Percentiles rank a stretch among this genome's conserved stretches.
phyloP scores from a whole-genome alignment of 306 rosid genomes.

The Vicia villosa region DNA sequence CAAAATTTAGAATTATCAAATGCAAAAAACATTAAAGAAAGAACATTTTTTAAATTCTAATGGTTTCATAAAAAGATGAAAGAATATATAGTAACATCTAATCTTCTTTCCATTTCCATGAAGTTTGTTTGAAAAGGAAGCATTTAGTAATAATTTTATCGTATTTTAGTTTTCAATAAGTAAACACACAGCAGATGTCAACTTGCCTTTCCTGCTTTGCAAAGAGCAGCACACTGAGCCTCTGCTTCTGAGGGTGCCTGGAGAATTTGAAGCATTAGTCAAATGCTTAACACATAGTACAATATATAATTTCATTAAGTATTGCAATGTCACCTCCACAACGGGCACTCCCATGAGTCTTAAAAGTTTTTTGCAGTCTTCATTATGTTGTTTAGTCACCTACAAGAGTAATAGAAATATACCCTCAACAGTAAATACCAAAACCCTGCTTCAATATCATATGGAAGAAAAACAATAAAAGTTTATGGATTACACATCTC shows the following conservation, averaged over 20 bases:
- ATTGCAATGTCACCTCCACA: constrained; percentile 67
- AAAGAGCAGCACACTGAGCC: constrained; percentile 96
- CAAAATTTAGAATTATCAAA: constrained; percentile 5
- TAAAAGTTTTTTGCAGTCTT: constrained; percentile 81
- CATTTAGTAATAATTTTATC: constrained; percentile 9
- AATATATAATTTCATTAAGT: constrained; percentile 22
- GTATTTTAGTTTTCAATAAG: constrained; percentile 22
- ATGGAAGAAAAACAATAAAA: neutral
- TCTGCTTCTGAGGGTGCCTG: constrained; percentile 99
- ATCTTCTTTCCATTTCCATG: neutral
- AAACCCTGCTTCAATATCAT: neutral
- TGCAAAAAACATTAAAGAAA: constrained; percentile 1
- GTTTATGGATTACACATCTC: constrained; percentile 9
- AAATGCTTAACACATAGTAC: constrained; percentile 19
- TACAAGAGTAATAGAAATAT: constrained; percentile 42
- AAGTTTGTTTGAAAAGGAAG: constrained; percentile 22
- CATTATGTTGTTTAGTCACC: constrained; percentile 98
- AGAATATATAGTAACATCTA: neutral
- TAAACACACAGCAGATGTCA: constrained; percentile 27
- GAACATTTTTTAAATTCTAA: neutral
- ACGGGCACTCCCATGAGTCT: constrained; percentile 99
- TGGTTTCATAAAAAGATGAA: neutral
- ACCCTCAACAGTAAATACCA: constrained; percentile 30
- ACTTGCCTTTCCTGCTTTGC: constrained; percentile 90
- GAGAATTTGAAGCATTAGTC: constrained; percentile 43